These are phyloP conservation scores for Agapanthus africanus DNA, from an alignment of 106 monocot genomes.

Conservation along the genomic window DNA sequence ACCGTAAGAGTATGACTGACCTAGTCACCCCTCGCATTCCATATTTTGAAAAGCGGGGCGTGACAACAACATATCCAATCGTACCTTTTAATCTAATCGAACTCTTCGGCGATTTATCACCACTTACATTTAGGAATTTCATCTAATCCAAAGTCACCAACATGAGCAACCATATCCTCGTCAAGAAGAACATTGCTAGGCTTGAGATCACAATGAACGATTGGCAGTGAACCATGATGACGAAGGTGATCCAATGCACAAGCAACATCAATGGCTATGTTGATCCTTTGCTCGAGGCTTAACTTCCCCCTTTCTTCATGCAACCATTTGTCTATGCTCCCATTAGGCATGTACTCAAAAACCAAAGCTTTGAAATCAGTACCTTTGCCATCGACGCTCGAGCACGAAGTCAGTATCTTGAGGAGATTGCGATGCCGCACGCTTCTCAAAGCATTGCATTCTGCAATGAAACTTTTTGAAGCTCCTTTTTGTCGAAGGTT, in stretches of 20 bases:
- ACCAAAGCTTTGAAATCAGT: slow-evolving; percentile 43
- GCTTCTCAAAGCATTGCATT: slow-evolving; percentile 44
- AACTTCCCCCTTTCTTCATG: slow-evolving; percentile 12
- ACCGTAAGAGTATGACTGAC: no score
- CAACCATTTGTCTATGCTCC: slow-evolving; percentile 42
- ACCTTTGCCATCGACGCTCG: slow-evolving; percentile 23
- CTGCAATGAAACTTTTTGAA: slow-evolving; percentile 32
- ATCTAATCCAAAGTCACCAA: slow-evolving; percentile 43
- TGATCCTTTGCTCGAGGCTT: slow-evolving; percentile 13
- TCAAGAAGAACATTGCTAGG: slow-evolving; percentile 25
- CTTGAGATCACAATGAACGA: slow-evolving; percentile 23
- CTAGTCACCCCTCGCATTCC: no score
- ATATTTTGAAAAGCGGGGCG: no score
- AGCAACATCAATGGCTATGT: slow-evolving; percentile 21
- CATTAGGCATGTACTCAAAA: slow-evolving; percentile 42
- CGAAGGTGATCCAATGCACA: slow-evolving; percentile 22
- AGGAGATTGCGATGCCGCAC: slow-evolving; percentile 43
- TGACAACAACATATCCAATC: slow-evolving; percentile 42
- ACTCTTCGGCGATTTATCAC: neutral
- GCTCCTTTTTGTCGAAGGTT: slow-evolving; percentile 38
- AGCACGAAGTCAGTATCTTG: slow-evolving; percentile 34
- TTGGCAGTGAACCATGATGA: slow-evolving; percentile 1
- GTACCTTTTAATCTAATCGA: slow-evolving; percentile 27
- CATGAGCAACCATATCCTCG: slow-evolving; percentile 19
- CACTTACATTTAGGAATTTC: slow-evolving; percentile 2